Percentiles rank a stretch among this genome's conserved stretches.
Conservation (phyloP, 2,329 filamentous ascomycete species). For the Zymoseptoria ardabiliae region DNA sequence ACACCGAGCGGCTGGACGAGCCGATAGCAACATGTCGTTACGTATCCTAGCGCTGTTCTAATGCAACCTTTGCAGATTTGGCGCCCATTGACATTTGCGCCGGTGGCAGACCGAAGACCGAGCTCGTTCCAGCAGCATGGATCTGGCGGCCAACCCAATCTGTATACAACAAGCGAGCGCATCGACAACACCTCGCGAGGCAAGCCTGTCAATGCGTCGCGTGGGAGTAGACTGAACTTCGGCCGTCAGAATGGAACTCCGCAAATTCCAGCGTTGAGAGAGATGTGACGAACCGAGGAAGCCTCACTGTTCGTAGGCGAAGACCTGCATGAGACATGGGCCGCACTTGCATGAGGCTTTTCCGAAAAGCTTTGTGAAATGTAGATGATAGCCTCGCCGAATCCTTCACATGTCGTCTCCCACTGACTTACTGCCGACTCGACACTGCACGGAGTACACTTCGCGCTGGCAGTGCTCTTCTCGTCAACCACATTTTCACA, state of each 20-base stretch:
- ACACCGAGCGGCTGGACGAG: neutral
- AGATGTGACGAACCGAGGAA: neutral
- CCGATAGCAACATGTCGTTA: neutral
- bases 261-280: neutral
- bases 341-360: neutral
- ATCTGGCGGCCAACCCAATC: neutral
- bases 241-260: neutral
- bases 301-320: neutral
- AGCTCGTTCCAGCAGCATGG: neutral
- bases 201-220: too few relatives aligned
- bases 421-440: neutral
- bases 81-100: neutral
- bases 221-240: too few relatives aligned
- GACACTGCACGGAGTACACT: neutral
- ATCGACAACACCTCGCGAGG: too few relatives aligned
- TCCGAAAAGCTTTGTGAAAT: neutral
- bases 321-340: neutral
- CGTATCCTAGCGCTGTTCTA: neutral
- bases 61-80: neutral
- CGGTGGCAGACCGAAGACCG: neutral
- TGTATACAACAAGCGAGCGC: too few relatives aligned
- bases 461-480: too few relatives aligned
- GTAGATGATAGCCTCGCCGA: neutral
- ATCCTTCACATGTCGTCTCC: neutral
- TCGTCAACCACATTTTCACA: neutral